Conservation (phyloP, 176 grass and related monocot genomes). For the Avena eriantha region DNA sequence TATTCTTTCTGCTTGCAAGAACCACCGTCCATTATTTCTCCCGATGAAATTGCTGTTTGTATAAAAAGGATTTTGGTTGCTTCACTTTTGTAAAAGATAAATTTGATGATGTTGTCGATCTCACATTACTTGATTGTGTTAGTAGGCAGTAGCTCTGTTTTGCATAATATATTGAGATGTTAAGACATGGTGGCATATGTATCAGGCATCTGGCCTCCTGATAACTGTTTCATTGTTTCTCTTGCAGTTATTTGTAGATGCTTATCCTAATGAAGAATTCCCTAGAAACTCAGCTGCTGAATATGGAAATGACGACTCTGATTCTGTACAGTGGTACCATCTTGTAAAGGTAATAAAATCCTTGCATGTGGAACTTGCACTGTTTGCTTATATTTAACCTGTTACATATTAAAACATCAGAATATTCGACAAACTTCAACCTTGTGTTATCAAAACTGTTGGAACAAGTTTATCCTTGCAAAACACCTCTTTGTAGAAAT, state of each 20-base stretch:
- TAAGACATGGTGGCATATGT: neutral
- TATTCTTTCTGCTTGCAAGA: neutral
- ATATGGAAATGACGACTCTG: constrained; percentile 53
- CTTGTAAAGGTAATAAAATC: constrained; percentile 26
- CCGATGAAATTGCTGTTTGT: neutral
- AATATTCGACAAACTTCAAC: constrained; percentile 13
- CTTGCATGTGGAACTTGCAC: constrained; percentile 19
- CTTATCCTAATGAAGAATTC: constrained; percentile 78
- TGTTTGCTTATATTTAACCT: neutral
- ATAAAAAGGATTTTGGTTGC: neutral
- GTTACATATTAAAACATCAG: neutral
- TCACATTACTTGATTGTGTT: constrained; percentile 31
- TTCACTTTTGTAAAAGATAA: neutral
- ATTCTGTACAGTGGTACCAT: constrained; percentile 46
- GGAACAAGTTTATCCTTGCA: neutral
- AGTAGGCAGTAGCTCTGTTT: neutral
- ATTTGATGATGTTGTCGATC: neutral
- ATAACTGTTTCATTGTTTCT: constrained; percentile 36
- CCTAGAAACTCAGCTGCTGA: constrained; percentile 55
- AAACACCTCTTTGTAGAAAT: constrained; percentile 22
- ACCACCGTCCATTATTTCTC: neutral
- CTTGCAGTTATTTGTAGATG: constrained; percentile 67
- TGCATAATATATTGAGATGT: constrained; percentile 26
- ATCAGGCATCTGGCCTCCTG: neutral
- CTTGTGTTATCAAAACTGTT: neutral